Base-by-base conservation (phyloP, 768 basidiomycete species). In the Gelatoporia subvermispora region DNA sequence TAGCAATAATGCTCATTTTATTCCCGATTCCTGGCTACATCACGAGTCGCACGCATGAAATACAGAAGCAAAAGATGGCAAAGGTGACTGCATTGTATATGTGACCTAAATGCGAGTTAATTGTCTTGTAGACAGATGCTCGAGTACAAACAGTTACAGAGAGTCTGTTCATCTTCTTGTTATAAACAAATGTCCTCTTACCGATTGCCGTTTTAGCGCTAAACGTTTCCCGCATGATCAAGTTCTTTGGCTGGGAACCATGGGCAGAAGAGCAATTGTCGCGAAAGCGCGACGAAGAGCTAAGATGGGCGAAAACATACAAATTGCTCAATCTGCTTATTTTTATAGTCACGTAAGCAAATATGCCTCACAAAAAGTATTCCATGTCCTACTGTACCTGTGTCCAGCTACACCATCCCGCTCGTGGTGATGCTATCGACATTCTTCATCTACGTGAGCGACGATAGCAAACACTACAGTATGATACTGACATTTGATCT, bases 391-490 rank as follows among this genome's bases (percentile, higher is more conserved):
- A 23, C 17, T 8, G 24, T 9, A 38, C 15, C 3, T 15, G 23
- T 13, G 18, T 18, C 36, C 35, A 86, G 82, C 60, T 79, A 72
- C 54, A 49, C 79, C 24, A 75, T 88, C 38, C 85, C 87, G 1
- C 59, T 87, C 10, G 41, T 76, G 1, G 81, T 78, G 16, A 88
- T 88, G 85, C 57, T 84, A 23, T 73, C 76, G 10, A 81, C 83
- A 1, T 88, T 78, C 59, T 68, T 76, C 2, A 72, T 76, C 7
- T 87, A 82, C 52, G 73, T 82, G 65, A 42, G 78, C 60, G 9
- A 20, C 7, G 15, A 2, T 1, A 8, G 13, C 9, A 35, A 39
- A 9, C 20, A 8, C 34, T 10, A 25, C 7, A 4, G 15, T 7
- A 9, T 2, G 18, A 8, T 13, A 35, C 48, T 41, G 38, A 18